These are phyloP conservation scores for Caryopteris hybrid DNA, from an alignment of 305 asterid genomes.

Conservation along the genomic window DNA sequence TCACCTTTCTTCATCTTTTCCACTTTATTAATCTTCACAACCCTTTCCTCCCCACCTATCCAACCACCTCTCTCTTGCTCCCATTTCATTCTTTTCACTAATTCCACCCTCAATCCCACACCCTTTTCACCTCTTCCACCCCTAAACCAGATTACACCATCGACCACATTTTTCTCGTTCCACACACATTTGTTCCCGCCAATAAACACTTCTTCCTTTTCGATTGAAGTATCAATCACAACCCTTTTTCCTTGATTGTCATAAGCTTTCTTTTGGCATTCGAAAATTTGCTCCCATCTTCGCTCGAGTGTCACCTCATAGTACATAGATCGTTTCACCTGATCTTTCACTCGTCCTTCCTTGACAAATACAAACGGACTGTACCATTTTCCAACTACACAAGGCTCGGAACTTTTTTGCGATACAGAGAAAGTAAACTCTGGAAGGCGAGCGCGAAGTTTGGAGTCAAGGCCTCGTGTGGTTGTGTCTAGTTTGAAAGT, in stretches of 20 bases:
- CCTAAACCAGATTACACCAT: conserved; percentile 32
- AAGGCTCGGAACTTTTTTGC: background rate
- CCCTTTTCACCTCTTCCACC: background rate
- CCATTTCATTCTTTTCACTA: conserved; percentile 54
- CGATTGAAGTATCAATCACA: conserved; percentile 28
- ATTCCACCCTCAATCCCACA: conserved; percentile 42
- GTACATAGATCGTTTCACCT: conserved; percentile 34
- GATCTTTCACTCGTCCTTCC: conserved; percentile 31
- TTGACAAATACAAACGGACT: conserved; percentile 45
- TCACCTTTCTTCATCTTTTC: conserved; percentile 24
- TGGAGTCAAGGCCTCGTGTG: conserved; percentile 33
- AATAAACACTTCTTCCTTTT: conserved; percentile 29
- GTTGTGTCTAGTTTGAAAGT: conserved; percentile 21
- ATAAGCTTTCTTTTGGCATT: too few species aligned
- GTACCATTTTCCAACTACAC: conserved; percentile 44
- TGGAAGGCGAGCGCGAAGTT: conserved; percentile 29
- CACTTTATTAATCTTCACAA: conserved; percentile 24
- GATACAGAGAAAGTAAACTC: conserved; percentile 3
- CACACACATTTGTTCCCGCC: conserved; percentile 35
- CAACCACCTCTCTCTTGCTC: conserved; percentile 44
- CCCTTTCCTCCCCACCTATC: conserved; percentile 20
- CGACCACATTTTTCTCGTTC: conserved; percentile 20
- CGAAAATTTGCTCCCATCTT: conserved; percentile 47
- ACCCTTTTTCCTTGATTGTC: background rate
- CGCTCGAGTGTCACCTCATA: conserved; percentile 50